These are phyloP conservation scores for Pharus latifolius DNA, from an alignment of 176 grass and related monocot species.

Conservation along the genomic window DNA sequence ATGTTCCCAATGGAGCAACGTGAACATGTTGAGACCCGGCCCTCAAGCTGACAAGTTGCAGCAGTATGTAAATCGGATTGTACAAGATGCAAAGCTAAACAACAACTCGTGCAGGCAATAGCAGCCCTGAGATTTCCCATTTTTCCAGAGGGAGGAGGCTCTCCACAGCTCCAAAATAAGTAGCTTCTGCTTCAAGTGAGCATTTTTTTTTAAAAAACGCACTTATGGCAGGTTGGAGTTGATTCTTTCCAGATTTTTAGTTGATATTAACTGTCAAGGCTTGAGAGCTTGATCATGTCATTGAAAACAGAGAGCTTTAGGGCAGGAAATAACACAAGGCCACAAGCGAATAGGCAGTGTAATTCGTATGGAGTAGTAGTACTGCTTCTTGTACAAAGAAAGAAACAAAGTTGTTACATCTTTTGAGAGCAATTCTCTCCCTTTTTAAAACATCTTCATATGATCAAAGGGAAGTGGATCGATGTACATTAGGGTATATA, in stretches of 20 bases:
- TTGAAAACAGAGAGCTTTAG: not conserved
- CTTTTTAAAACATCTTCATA: no score
- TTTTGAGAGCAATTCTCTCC: no score
- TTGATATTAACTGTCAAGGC: not conserved
- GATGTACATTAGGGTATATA: no score
- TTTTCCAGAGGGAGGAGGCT: not conserved
- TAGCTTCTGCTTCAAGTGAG: not conserved
- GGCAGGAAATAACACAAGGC: not conserved
- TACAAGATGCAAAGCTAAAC: conserved; percentile 40
- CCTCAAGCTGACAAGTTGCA: conserved; percentile 42
- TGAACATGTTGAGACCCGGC: conserved; percentile 59
- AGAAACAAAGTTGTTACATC: no score
- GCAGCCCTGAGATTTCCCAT: not conserved
- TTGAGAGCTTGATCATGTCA: not conserved
- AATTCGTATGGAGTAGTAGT: not conserved
- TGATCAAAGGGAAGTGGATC: no score
- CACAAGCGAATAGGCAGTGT: conserved; percentile 1
- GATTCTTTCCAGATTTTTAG: not conserved
- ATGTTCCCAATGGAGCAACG: conserved; percentile 74
- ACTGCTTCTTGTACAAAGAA: no score
- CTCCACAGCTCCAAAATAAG: conserved; percentile 5
- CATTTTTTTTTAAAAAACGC: not conserved
- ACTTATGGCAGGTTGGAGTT: not conserved
- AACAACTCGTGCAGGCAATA: conserved; percentile 56
- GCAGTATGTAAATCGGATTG: conserved; percentile 30